phyloP scores from a whole-genome alignment of 768 basidiomycete genomes.

The Atractiella rhizophila region DNA sequence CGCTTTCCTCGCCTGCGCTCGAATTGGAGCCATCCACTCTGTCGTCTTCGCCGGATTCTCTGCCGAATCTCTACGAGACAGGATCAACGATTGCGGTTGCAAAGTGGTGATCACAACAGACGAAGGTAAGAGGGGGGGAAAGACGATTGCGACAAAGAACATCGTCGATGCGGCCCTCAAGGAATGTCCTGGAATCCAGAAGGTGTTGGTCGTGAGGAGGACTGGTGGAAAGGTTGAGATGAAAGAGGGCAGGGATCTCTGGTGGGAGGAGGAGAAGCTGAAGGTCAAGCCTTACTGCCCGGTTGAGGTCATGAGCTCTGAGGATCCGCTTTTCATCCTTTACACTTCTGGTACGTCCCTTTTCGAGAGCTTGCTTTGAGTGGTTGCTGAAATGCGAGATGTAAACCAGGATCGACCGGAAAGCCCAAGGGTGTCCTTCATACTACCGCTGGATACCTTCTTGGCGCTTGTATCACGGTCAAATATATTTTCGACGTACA shows the following conservation, averaged over 20 bases:
- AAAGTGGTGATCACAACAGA: slow-evolving; percentile 87
- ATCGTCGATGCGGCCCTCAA: slow-evolving; percentile 81
- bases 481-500: slow-evolving; percentile 97
- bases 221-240: slow-evolving; percentile 62
- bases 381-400: neutral
- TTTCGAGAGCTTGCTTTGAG: neutral
- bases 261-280: slow-evolving; percentile 84
- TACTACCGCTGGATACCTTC: slow-evolving; percentile 40
- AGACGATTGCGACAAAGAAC: slow-evolving; percentile 73
- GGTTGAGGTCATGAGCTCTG: slow-evolving; percentile 60
- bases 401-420: slow-evolving; percentile 58
- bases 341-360: slow-evolving; percentile 31
- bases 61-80: slow-evolving; percentile 76
- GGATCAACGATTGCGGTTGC: slow-evolving; percentile 63
- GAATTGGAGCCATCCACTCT: slow-evolving; percentile 86
- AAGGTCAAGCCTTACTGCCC: slow-evolving; percentile 74
- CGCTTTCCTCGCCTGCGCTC: slow-evolving; percentile 89
- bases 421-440: slow-evolving; percentile 89
- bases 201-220: slow-evolving; percentile 65
- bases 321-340: slow-evolving; percentile 94
- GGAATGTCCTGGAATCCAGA: slow-evolving; percentile 46
- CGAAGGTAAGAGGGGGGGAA: slow-evolving; percentile 80
- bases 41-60: slow-evolving; percentile 96
- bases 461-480: slow-evolving; percentile 69
- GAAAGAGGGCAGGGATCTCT: slow-evolving; percentile 60